Conservation (phyloP, 345 rosid species). For the Eucalyptus erythrocorys region DNA sequence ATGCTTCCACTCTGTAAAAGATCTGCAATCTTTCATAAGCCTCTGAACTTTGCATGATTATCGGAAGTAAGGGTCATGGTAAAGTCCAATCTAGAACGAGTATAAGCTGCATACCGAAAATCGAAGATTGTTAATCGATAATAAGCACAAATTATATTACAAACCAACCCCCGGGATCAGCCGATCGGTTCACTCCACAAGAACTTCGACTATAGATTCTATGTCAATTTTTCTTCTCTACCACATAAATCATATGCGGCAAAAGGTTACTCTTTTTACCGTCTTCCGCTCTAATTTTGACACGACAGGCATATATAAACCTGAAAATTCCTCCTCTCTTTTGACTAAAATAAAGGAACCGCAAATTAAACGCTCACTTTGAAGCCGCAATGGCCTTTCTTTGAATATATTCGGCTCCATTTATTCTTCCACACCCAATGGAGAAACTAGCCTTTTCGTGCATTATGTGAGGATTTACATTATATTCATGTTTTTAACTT, state of each 20-base stretch:
- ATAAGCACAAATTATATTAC: background rate
- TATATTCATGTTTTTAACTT: background rate
- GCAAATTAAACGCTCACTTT: background rate
- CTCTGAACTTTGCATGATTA: background rate
- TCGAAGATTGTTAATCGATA: background rate
- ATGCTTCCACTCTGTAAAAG: background rate
- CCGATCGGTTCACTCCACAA: background rate
- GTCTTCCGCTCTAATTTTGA: background rate
- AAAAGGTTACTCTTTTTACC: background rate
- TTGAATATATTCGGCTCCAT: background rate
- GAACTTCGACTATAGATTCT: background rate
- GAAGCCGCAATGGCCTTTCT: background rate
- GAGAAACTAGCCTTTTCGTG: background rate
- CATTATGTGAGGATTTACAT: background rate
- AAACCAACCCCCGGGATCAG: background rate
- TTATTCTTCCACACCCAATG: background rate
- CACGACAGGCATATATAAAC: background rate
- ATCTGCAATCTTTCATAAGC: background rate
- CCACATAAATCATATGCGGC: background rate
- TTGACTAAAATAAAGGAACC: background rate
- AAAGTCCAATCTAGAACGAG: background rate
- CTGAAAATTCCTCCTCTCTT: background rate
- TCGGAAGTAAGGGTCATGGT: background rate
- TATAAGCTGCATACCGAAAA: background rate
- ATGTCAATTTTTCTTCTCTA: background rate